Base-by-base conservation (phyloP, 192 early-diverging fungal species). In the Pecoramyces ruminantium region DNA sequence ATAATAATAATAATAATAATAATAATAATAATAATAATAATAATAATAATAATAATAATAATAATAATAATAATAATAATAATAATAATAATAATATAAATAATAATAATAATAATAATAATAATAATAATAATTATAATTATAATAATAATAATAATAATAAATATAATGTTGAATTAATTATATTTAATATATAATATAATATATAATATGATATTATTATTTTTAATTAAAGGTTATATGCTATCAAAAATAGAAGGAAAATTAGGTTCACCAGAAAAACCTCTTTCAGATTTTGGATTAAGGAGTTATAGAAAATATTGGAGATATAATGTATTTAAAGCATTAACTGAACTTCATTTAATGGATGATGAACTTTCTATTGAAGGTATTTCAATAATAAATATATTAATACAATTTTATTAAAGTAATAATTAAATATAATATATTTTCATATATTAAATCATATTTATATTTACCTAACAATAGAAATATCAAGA, bases 261-360 rank as follows among this genome's bases (percentile, higher is more conserved):
- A 29, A 87, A 88, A 51, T 87, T 92, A 28, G 96, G 96, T 77
- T 92, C 93, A 2, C 96, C 96, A 39, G 96, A 97, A 81, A 91
- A 92, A 82, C 96, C 96, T 21, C 86, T 97, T 21, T 96, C 95
- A 16, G 92, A 92, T 78, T 89, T 96, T 40, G 96, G 95, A 16
- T 87, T 90, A 11, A 87, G 89, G 38, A 93, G 94, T 38, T 97
- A 96, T 82, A 85, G 90, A 67, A 91, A 92, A 11, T 96, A 93
- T 82, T 97, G 96, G 96, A 89, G 92, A 77, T 87, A 92, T 18
- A 92, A 92, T 14, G 84, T 95, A 25, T 90, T 91, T 4, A 83
- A 85, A 42, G 39, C 82, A 17, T 40, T 89, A n/a, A n/a, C 25
- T 25, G 51, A 67, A 67, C 51, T 67, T 67, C 25, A 67, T 25